phyloP scores from a whole-genome alignment of 257 asterid genomes.

The Buddleja alternifolia region DNA sequence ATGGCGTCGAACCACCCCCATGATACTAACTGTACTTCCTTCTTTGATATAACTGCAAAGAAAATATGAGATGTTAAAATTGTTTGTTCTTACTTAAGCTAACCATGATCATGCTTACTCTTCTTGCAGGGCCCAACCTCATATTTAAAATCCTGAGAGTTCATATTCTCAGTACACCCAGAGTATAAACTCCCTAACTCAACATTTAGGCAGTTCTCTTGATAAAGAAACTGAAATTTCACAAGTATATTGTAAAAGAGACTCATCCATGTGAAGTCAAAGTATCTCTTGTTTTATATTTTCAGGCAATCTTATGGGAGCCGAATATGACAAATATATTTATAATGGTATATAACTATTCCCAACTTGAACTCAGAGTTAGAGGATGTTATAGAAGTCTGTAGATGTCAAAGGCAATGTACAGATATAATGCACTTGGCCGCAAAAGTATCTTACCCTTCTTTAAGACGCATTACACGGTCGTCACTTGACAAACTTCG shows the following conservation, averaged over 20 bases:
- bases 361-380: neutral
- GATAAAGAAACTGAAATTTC: neutral
- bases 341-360: too few relatives aligned
- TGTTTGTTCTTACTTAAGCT: too few relatives aligned
- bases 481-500: slow-evolving; percentile 68
- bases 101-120: neutral
- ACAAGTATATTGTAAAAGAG: neutral
- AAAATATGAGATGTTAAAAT: neutral
- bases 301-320: neutral
- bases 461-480: slow-evolving; percentile 68
- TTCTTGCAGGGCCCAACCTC: too few relatives aligned
- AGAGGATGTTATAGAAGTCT: neutral
- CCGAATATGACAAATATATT: neutral
- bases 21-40: slow-evolving; percentile 77
- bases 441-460: slow-evolving; percentile 55
- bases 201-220: too few relatives aligned
- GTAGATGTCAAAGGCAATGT: slow-evolving; percentile 6
- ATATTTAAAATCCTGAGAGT: neutral
- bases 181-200: too few relatives aligned
- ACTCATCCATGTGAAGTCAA: neutral
- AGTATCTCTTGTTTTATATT: neutral
- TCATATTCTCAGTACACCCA: neutral
- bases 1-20: slow-evolving; percentile 72
- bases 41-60: slow-evolving; percentile 68
- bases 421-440: neutral